Conservation (phyloP, 495 filamentous ascomycete species). For the Lindgomyces ingoldianus region DNA sequence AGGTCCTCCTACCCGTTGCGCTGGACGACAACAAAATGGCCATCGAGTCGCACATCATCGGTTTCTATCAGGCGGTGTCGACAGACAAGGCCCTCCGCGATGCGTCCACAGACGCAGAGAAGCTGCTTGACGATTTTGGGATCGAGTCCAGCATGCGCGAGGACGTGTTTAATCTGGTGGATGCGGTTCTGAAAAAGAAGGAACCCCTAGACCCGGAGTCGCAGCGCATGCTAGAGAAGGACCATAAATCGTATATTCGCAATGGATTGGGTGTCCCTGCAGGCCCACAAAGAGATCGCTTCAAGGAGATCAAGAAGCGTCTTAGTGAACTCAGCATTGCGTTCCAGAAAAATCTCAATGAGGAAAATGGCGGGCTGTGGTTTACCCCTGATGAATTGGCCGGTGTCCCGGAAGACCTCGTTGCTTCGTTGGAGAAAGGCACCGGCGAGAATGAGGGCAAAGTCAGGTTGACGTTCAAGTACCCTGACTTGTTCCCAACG, state of each 20-base stretch:
- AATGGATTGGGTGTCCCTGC: conserved; percentile 64
- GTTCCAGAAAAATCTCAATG: conserved; percentile 70
- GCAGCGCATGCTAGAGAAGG: conserved; percentile 65
- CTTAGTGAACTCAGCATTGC: conserved; percentile 64
- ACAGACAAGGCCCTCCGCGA: conserved; percentile 50
- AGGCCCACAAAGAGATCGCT: conserved; percentile 62
- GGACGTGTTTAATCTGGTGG: conserved; percentile 65
- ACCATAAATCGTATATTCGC: conserved; percentile 65
- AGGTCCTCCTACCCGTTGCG: conserved; percentile 50
- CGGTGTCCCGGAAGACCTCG: conserved; percentile 64
- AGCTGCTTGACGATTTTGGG: conserved; percentile 66
- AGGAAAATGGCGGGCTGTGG: conserved; percentile 69
- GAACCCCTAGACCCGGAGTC: conserved; percentile 66
- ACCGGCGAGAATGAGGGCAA: conserved; percentile 60
- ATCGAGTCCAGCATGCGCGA: conserved; percentile 70
- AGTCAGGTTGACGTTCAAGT: conserved; percentile 67
- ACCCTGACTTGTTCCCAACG: conserved; percentile 67
- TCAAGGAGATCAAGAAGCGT: conserved; percentile 74
- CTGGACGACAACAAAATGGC: conserved; percentile 50
- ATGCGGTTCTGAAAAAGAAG: conserved; percentile 59
- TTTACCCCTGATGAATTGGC: conserved; percentile 62
- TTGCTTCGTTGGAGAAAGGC: conserved; percentile 49
- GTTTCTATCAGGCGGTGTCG: conserved; percentile 54
- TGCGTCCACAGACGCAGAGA: conserved; percentile 68
- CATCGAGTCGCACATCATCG: conserved; percentile 47